Percentiles rank a stretch among this genome's conserved stretches.
Conservation (phyloP, 1,139 yeast genomes). For the Yarrowia galli region DNA sequence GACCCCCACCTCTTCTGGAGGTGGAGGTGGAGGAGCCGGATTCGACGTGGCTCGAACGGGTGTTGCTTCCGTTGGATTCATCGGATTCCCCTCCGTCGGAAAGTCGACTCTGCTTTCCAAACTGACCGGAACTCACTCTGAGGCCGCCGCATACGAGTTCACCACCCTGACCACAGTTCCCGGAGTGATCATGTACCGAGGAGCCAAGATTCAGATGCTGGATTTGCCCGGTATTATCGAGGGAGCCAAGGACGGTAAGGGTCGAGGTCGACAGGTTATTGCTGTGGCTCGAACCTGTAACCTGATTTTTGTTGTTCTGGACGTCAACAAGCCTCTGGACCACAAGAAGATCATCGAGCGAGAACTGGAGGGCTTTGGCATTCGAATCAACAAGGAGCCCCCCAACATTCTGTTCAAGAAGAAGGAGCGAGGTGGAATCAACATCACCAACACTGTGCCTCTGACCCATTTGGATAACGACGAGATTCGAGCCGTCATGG, state of each 20-base stretch:
- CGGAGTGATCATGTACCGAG: constrained; percentile 92
- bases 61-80: constrained; percentile 95
- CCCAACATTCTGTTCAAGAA: constrained; percentile 91
- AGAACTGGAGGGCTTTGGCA: constrained; percentile 97
- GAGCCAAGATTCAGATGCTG: constrained; percentile 96
- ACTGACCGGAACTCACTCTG: constrained; percentile 94
- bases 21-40: constrained; percentile 90
- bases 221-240: constrained; percentile 99
- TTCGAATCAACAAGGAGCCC: constrained; percentile 86
- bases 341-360: constrained; percentile 93
- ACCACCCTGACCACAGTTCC: constrained; percentile 98
- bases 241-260: constrained; percentile 99
- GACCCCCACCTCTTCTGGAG: constrained; percentile 77
- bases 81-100: constrained; percentile 99
- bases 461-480: constrained; percentile 89
- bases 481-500: constrained; percentile 94
- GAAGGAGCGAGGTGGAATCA: constrained; percentile 95
- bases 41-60: constrained; percentile 98
- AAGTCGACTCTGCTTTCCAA: constrained; percentile 81
- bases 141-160: constrained; percentile 96
- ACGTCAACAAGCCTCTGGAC: constrained; percentile 93
- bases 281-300: constrained; percentile 98
- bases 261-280: constrained; percentile 98
- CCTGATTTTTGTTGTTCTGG: constrained; percentile 87
- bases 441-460: constrained; percentile 91